phyloP scores from a whole-genome alignment of 2,329 filamentous ascomycete genomes.

The Sporothrix globosa region DNA sequence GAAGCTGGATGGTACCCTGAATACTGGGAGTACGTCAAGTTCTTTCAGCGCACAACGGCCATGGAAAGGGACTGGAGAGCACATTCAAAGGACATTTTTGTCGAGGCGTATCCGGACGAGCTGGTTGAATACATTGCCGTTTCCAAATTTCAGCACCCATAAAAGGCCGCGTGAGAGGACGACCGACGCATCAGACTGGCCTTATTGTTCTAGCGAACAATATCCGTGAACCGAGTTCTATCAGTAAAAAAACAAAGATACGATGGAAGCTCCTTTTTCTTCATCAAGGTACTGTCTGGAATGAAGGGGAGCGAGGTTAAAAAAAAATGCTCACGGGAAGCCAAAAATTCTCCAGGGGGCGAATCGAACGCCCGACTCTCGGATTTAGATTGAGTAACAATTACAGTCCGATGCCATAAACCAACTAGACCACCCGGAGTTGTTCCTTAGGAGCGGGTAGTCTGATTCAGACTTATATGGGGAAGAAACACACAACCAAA shows the following conservation, averaged over 20 bases:
- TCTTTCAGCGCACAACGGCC: conserved; percentile 38
- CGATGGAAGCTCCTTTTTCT: no score
- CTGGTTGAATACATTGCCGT: conserved; percentile 39
- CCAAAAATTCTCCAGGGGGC: conserved; percentile 33
- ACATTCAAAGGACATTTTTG: conserved; percentile 39
- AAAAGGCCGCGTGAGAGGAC: no score
- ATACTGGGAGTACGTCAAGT: conserved; percentile 48
- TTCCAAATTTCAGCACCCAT: conserved; percentile 17
- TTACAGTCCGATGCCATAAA: conserved; percentile 36
- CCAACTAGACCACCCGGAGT: conserved; percentile 36
- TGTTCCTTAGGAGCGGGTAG: background rate
- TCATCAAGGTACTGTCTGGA: background rate
- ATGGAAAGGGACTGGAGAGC: conserved; percentile 37
- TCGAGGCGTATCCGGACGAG: conserved; percentile 39
- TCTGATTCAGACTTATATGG: background rate
- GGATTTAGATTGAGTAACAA: conserved; percentile 31
- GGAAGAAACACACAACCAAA: background rate
- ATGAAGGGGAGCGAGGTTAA: background rate
- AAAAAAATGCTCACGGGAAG: background rate
- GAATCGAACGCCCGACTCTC: conserved; percentile 36
- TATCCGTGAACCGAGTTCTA: no score
- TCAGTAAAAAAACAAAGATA: no score
- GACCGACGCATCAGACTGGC: no score
- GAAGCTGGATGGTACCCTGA: conserved; percentile 52
- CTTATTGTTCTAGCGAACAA: no score